Conservation (phyloP, 768 basidiomycete genomes). For the Leccinum fibrillosum region DNA sequence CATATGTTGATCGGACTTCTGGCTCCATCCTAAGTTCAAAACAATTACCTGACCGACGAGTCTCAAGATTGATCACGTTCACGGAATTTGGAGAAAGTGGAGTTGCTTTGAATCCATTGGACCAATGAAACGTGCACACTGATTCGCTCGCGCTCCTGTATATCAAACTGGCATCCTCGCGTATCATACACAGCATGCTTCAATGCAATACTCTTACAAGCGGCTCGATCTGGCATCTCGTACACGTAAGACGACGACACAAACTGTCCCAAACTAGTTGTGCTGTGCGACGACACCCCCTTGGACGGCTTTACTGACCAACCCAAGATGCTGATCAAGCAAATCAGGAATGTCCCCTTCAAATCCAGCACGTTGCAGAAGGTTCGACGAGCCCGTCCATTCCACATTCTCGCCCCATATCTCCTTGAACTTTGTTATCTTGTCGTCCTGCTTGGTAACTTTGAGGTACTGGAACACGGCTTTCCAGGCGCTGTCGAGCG, state of each 20-base stretch:
- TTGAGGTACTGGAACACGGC: conserved; percentile 30
- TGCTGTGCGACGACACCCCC: neutral
- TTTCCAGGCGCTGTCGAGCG: conserved; percentile 36
- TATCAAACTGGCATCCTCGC: too few species aligned
- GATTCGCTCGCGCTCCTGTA: neutral
- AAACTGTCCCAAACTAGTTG: neutral
- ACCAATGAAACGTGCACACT: too few species aligned
- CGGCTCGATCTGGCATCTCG: too few species aligned
- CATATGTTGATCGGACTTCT: too few species aligned
- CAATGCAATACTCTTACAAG: neutral
- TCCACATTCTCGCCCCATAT: conserved; percentile 33
- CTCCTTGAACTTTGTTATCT: conserved; percentile 17
- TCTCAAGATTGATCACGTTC: too few species aligned
- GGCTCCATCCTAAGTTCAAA: too few species aligned
- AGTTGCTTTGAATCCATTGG: too few species aligned
- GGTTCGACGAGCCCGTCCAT: conserved; percentile 16
- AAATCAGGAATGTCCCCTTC: neutral
- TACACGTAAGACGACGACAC: too few species aligned
- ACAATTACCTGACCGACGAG: too few species aligned
- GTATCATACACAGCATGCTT: neutral
- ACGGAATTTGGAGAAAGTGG: too few species aligned
- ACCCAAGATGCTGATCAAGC: conserved; percentile 8
- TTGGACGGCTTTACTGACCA: neutral
- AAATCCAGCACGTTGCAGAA: neutral
- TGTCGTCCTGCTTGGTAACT: conserved; percentile 6